Evolutionary conservation across 164 flowering plant genomes (phyloP).

Genomic region (Aristolochia californica): DNA sequence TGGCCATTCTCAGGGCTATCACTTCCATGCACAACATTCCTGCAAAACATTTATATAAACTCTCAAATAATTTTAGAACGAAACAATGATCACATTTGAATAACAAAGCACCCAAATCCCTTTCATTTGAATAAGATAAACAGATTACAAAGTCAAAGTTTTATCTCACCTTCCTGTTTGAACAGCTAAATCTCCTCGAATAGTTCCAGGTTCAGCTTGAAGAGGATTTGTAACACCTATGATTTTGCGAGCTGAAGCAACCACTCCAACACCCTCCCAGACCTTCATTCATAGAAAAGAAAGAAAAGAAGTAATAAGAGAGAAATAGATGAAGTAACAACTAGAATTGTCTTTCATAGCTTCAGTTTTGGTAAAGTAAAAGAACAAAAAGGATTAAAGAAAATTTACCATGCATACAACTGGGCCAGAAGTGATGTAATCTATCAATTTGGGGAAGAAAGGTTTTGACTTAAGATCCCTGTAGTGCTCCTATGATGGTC

Average conservation of each 20-base stretch:
- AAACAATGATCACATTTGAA: neutral
- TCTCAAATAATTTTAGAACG: neutral
- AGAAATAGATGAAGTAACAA: neutral
- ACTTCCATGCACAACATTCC: constrained; percentile 98
- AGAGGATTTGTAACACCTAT: constrained; percentile 95
- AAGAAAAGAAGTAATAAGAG: neutral
- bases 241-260: constrained; percentile 90
- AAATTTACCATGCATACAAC: constrained; percentile 87
- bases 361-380: neutral
- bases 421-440: constrained; percentile 92
- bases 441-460: constrained; percentile 77
- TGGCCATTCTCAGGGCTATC: constrained; percentile 95
- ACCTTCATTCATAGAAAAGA: constrained; percentile 38
- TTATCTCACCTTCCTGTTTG: constrained; percentile 85
- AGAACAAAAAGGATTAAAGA: neutral
- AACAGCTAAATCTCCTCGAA: constrained; percentile 94
- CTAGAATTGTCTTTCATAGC: no score
- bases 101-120: no score
- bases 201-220: constrained; percentile 94
- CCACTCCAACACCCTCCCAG: constrained; percentile 97
- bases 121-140: neutral
- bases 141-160: neutral
- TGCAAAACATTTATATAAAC: constrained; percentile 25
- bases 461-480: constrained; percentile 75
- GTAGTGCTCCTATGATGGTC: constrained; percentile 70